Evolutionary conservation across 2,329 filamentous ascomycete genomes (phyloP).

Genomic region (Fusarium chlamydosporum): DNA sequence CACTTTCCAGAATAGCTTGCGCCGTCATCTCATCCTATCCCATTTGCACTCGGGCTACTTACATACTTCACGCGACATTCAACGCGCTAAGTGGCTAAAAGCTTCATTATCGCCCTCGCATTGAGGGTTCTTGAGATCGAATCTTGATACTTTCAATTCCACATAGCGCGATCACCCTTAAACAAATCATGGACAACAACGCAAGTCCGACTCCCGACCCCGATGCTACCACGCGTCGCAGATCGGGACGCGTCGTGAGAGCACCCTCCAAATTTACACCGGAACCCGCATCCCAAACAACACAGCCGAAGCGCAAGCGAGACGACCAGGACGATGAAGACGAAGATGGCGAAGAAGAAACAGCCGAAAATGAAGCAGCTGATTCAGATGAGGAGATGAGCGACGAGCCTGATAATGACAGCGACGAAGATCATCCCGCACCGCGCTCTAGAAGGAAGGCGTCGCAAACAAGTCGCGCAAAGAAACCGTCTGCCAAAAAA

Average conservation of each 20-base stretch:
- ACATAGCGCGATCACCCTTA: slow-evolving; percentile 41
- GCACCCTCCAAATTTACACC: slow-evolving; percentile 72
- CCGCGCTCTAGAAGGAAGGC: slow-evolving; percentile 58
- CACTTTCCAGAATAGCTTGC: slow-evolving; percentile 50
- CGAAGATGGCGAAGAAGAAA: slow-evolving; percentile 51
- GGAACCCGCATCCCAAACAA: slow-evolving; percentile 59
- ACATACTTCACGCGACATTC: slow-evolving; percentile 47
- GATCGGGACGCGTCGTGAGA: slow-evolving; percentile 77
- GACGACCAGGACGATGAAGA: slow-evolving; percentile 60
- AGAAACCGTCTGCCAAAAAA: slow-evolving; percentile 74
- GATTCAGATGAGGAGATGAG: slow-evolving; percentile 63
- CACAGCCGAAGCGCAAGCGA: slow-evolving; percentile 71
- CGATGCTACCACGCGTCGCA: slow-evolving; percentile 70
- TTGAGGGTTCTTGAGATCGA: slow-evolving; percentile 46
- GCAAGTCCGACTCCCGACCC: slow-evolving; percentile 67
- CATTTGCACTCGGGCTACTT: slow-evolving; percentile 26
- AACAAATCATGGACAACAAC: slow-evolving; percentile 67
- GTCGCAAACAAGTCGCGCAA: slow-evolving; percentile 62
- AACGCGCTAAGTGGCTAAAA: slow-evolving; percentile 52
- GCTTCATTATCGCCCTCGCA: slow-evolving; percentile 50
- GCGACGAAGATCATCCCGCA: slow-evolving; percentile 59
- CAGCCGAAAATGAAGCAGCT: slow-evolving; percentile 63
- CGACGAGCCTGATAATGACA: slow-evolving; percentile 64
- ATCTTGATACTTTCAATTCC: slow-evolving; percentile 40
- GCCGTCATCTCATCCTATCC: slow-evolving; percentile 37